Base-by-base conservation (phyloP, 2,329 filamentous ascomycete genomes). In the Fusarium chlamydosporum region DNA sequence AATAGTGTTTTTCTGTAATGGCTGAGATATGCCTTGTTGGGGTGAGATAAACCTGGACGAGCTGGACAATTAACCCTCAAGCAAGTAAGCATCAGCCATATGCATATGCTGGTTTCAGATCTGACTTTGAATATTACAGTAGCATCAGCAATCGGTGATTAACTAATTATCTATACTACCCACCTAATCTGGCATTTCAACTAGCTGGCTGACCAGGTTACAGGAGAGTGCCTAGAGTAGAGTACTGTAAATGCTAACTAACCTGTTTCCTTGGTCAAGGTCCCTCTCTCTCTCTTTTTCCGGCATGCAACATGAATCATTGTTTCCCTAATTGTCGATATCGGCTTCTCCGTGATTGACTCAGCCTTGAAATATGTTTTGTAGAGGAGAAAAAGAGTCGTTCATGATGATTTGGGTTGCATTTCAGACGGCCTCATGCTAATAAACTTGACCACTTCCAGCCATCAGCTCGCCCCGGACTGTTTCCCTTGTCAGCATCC, bases 381-480 rank as follows among this genome's bases (percentile, higher is more conserved):
- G 12, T 55, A 16, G 20, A 23, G 38, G 29, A 34, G 9, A 33
- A 20, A 23, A 23, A 23, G 23, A 23, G 23, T 56, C 57, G 43
- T 38, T 61, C 56, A 51, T 43, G 45, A 46, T 54, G 33, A 51
- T 23, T 64, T 54, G 55, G 67, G 67, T 71, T 70, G 45, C 67
- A 71, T 61, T 59, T 73, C 71, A 72, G 70, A 68, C 69, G 71
- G 65, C 64, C 58, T 73, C 68, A 47, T 55, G 40, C 56, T 55
- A 55, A 42, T 43, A 45, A 52, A 27, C 71, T 67, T 73, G 56
- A 72, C 71, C 69, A 37, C 60, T 70, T 74, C 47, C 43, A 61
- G 70, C 69, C 64, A 56, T 74, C 72, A 74, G 72, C 72, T 71
- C 68, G 72, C 72, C 72, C 61, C 72, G 52, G 67, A 70, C 67